A percentile compares a stretch with the other conserved stretches of the same genome.
phyloP scores from a whole-genome alignment of 768 basidiomycete species.

The Tylopilus subfusipes region DNA sequence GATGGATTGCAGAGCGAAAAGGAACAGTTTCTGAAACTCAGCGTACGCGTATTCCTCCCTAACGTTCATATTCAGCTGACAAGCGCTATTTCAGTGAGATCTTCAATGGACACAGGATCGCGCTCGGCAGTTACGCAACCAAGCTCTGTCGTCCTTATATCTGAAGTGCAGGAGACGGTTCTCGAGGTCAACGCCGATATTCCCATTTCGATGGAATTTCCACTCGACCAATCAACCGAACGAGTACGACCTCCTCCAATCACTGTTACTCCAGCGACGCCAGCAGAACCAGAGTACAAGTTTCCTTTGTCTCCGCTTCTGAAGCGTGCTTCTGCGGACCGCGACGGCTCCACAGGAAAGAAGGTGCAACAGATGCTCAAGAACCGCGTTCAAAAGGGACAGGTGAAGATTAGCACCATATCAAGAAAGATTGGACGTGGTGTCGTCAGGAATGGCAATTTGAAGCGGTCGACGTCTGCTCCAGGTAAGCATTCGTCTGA shows the following conservation, averaged over 20 bases:
- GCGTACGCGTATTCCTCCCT: constrained; percentile 14
- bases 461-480: constrained; percentile 63
- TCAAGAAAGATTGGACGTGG: constrained; percentile 75
- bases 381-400: constrained; percentile 68
- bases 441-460: constrained; percentile 50
- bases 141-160: constrained; percentile 10
- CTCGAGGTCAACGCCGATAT: constrained; percentile 11
- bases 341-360: constrained; percentile 58
- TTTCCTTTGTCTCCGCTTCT: constrained; percentile 16
- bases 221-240: neutral
- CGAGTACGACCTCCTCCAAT: constrained; percentile 37
- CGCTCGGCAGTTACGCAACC: constrained; percentile 25
- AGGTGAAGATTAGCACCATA: constrained; percentile 69
- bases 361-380: constrained; percentile 76
- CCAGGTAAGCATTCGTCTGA: constrained; percentile 48
- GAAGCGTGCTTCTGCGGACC: constrained; percentile 31
- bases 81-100: constrained; percentile 22
- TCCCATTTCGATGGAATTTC: constrained; percentile 2
- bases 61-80: neutral
- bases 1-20: constrained; percentile 73
- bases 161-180: constrained; percentile 9
- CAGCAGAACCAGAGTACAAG: constrained; percentile 33
- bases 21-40: constrained; percentile 30
- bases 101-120: constrained; percentile 29
- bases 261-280: constrained; percentile 61